phyloP scores from a whole-genome alignment of 805 yeast genomes.

The Lipomyces anomalus region DNA sequence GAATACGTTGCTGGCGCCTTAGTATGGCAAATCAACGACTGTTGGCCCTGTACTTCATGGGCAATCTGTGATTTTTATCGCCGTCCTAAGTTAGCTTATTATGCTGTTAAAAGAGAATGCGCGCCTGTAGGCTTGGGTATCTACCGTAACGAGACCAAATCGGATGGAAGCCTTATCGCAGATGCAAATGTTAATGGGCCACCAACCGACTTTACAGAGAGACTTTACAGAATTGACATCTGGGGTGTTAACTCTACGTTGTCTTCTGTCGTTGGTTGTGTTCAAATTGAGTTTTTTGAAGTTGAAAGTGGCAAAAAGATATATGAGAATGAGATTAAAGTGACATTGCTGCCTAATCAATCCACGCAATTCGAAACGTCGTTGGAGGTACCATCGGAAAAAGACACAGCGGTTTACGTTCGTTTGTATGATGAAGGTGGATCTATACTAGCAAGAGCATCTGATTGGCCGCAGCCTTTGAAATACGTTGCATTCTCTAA shows the following conservation, averaged over 20 bases:
- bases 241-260: conserved; percentile 41
- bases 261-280: conserved; percentile 24
- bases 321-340: not conserved
- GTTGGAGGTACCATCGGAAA: conserved; percentile 10
- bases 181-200: conserved; percentile 18
- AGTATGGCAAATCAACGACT: conserved; percentile 50
- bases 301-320: conserved; percentile 33
- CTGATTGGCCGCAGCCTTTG: conserved; percentile 50
- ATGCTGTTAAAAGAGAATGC: conserved; percentile 43
- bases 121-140: conserved; percentile 36
- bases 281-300: conserved; percentile 33
- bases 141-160: conserved; percentile 29
- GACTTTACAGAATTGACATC: conserved; percentile 33
- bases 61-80: conserved; percentile 41
- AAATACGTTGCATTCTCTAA: conserved; percentile 37
- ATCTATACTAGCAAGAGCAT: conserved; percentile 33
- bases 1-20: conserved; percentile 43
- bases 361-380: conserved; percentile 32
- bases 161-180: too few species aligned
- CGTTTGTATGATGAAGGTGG: conserved; percentile 16
- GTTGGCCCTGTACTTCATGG: conserved; percentile 53
- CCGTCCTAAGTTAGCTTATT: conserved; percentile 45
- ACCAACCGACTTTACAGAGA: conserved; percentile 32
- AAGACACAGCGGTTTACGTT: conserved; percentile 20
- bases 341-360: conserved; percentile 28